phyloP scores from a whole-genome alignment of 169 alveolate genomes.

The Plasmodium vivax region DNA sequence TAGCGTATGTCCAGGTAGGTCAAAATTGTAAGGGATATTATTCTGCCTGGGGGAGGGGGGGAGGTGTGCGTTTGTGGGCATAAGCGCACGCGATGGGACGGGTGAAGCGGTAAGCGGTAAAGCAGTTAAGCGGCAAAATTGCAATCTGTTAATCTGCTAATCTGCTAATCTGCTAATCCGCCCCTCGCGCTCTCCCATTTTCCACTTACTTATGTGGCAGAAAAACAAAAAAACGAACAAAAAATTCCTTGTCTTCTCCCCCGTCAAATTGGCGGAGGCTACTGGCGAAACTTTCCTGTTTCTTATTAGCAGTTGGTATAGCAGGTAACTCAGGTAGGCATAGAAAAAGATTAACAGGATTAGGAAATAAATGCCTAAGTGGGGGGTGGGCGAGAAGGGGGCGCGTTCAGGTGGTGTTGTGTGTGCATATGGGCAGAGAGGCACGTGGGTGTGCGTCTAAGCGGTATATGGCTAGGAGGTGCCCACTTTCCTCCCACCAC shows the following conservation, averaged over 20 bases:
- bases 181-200: not conserved
- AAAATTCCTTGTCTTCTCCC: constrained; percentile 62
- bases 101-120: not conserved
- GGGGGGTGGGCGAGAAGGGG: not conserved
- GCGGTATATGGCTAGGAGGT: not conserved
- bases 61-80: not conserved
- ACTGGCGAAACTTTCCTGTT: constrained; percentile 30
- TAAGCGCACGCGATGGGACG: not conserved
- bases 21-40: constrained; percentile 12
- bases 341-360: constrained; percentile 24
- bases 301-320: constrained; percentile 33
- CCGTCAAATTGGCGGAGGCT: constrained; percentile 71
- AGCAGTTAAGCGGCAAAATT: not conserved
- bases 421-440: not conserved
- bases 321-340: constrained; percentile 22
- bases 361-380: constrained; percentile 43
- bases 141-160: not conserved
- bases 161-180: not conserved
- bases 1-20: constrained; percentile 36
- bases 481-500: not conserved
- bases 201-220: constrained; percentile 51
- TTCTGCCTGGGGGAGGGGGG: constrained; percentile 24
- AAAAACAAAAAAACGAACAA: constrained; percentile 43
- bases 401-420: not conserved
- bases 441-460: not conserved